These are phyloP conservation scores for Globisporangium nodosum DNA, from an alignment of 352 stramenopile species.

Conservation along the genomic window DNA sequence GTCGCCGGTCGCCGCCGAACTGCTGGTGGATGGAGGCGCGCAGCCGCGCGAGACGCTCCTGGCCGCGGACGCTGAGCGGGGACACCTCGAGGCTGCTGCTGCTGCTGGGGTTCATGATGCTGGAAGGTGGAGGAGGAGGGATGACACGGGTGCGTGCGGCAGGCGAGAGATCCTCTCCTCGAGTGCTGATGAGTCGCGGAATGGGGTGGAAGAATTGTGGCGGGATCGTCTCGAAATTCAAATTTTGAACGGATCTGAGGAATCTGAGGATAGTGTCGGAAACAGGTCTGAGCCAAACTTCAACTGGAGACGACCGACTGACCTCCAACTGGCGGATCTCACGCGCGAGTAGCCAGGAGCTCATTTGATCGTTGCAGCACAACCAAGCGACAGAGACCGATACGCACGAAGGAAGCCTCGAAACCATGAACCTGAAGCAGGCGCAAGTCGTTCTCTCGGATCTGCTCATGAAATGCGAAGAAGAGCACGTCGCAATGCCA, in stretches of 20 bases:
- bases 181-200: background rate
- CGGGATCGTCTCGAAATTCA: background rate
- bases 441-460: constrained; percentile 47
- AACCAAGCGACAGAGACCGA: background rate
- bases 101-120: constrained; percentile 8
- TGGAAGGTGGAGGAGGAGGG: background rate
- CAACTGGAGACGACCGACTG: background rate
- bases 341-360: too few species aligned
- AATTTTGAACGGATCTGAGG: background rate
- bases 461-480: constrained; percentile 59
- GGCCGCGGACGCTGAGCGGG: constrained; percentile 35
- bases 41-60: constrained; percentile 28
- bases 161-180: background rate
- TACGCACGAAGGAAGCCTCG: background rate
- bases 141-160: too few species aligned
- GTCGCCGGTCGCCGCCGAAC: constrained; percentile 20
- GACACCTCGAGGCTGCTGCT: constrained; percentile 26
- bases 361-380: background rate
- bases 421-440: constrained; percentile 50
- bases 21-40: constrained; percentile 40
- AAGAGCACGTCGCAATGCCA: constrained; percentile 35
- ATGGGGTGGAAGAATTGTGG: background rate
- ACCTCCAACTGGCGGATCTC: too few species aligned
- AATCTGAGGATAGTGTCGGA: background rate
- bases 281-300: background rate